phyloP scores from a whole-genome alignment of 208 protist genomes.

The Tetramitus jugosus region DNA sequence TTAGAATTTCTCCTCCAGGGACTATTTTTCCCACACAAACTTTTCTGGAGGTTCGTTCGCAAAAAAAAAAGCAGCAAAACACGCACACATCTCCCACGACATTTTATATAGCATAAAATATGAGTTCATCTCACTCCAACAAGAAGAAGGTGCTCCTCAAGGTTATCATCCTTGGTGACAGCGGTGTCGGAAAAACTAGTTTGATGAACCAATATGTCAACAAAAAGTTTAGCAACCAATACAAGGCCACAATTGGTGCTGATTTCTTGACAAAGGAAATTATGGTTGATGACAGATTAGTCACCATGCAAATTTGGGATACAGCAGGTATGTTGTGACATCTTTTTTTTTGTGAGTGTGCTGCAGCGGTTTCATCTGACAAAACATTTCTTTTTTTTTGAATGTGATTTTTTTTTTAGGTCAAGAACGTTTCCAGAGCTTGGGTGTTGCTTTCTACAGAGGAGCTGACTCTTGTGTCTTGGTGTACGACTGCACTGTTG shows the following conservation, averaged over 20 bases:
- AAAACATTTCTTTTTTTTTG: too few species aligned
- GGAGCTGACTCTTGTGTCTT: constrained; percentile 75
- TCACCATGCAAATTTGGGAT: constrained; percentile 45
- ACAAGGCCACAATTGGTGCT: constrained; percentile 88
- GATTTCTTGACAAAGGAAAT: constrained; percentile 88
- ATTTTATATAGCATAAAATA: too few species aligned
- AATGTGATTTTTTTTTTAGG: too few species aligned
- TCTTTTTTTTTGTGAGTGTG: background rate
- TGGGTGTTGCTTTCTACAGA: constrained; percentile 86
- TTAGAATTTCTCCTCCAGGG: too few species aligned
- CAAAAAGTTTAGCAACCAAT: constrained; percentile 72
- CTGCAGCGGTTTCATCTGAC: background rate
- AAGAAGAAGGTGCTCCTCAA: constrained; percentile 32
- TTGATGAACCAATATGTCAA: constrained; percentile 88
- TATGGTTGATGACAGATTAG: constrained; percentile 67
- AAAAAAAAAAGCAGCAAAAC: too few species aligned
- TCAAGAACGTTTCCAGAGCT: constrained; percentile 83
- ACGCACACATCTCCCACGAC: too few species aligned
- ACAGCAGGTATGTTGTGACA: constrained; percentile 28
- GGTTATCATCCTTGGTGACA: constrained; percentile 40
- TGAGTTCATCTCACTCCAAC: too few species aligned
- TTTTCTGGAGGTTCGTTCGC: too few species aligned
- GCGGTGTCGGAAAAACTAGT: constrained; percentile 48
- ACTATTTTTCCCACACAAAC: too few species aligned
- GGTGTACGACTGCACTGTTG: constrained; percentile 29